Base-by-base conservation (phyloP, 805 yeast genomes). In the Sugiyamaella valdiviana region DNA sequence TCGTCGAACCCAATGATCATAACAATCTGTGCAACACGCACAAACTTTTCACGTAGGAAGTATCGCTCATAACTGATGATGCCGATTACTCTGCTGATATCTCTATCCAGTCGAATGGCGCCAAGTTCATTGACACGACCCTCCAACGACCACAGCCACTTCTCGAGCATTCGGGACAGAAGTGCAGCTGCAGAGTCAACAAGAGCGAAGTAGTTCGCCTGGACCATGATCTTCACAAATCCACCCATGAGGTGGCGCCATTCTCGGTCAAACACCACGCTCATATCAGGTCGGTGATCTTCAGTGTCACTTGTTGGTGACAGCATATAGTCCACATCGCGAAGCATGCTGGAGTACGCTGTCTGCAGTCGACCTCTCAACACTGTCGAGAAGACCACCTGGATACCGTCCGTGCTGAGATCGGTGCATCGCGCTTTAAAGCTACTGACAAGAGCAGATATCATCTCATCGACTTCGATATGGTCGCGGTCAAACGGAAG, bases 1-100 rank as follows among this genome's bases (percentile, higher is more conserved):
- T 85, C 90, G 57, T 88, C 96, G 67, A 88, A 75, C 3, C 95
- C 93, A 37, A 89, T 71, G 40, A 88, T 71, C 71, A 87, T 76
- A 17, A 88, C 84, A 39, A 93, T 74, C 63, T 91, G 98, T 0
- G 96, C 88, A 5, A 88, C 80, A 50, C 88, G 73, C 6, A 84
- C 74, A 61, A 91, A 91, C 57, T 78, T 77, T 51, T 87, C 93
- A 51, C 96, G 73, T 56, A 89, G 68, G 32, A 76, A 76, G 64
- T 89, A 91, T 49, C 80, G 78, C 44, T 80, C 82, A 43, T 95
- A 63, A 15, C 64, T 58, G 5, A 86, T 76, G 50, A 83, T 83
- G 40, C 82, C 76, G 44, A 93, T 85, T 29, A 91, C 74, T 22
- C 78, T 72, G 42, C 89, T 79, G 19, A 89, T 68, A 61, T 90